Conservation (phyloP, 345 rosid genomes). For the Citrus sinensis region DNA sequence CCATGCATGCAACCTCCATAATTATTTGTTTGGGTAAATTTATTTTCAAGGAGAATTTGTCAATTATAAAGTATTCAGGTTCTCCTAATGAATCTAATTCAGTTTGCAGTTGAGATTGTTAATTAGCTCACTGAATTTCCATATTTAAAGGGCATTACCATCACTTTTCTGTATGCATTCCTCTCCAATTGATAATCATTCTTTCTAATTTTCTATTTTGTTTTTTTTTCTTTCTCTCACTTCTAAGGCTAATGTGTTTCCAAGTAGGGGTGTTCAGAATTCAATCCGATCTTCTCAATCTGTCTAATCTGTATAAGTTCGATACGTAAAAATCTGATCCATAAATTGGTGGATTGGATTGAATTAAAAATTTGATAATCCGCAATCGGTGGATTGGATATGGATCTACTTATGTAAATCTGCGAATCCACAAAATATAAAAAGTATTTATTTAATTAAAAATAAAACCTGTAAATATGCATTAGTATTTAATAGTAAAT, state of each 20-base stretch:
- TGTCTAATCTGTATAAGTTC: accelerated
- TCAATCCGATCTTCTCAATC: too few relatives aligned
- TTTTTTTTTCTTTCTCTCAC: neutral
- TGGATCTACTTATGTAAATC: too few relatives aligned
- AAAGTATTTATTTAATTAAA: too few relatives aligned
- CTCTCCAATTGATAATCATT: neutral
- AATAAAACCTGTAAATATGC: too few relatives aligned
- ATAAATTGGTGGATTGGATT: too few relatives aligned
- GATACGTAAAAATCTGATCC: too few relatives aligned
- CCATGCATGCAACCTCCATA: neutral
- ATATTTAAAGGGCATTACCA: neutral
- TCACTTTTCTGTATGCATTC: neutral
- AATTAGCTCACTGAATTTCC: neutral
- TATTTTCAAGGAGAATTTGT: neutral
- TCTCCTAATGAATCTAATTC: neutral
- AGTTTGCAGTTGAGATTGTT: neutral
- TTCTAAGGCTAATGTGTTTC: neutral
- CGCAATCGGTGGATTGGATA: too few relatives aligned
- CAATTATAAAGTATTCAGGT: neutral
- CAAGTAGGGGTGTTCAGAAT: neutral
- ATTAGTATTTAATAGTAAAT: too few relatives aligned
- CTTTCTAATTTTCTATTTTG: too few relatives aligned
- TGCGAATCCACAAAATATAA: too few relatives aligned
- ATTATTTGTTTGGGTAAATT: neutral
- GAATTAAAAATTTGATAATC: too few relatives aligned